Conservation (phyloP, 106 monocot species). For the Posidonia australis region DNA sequence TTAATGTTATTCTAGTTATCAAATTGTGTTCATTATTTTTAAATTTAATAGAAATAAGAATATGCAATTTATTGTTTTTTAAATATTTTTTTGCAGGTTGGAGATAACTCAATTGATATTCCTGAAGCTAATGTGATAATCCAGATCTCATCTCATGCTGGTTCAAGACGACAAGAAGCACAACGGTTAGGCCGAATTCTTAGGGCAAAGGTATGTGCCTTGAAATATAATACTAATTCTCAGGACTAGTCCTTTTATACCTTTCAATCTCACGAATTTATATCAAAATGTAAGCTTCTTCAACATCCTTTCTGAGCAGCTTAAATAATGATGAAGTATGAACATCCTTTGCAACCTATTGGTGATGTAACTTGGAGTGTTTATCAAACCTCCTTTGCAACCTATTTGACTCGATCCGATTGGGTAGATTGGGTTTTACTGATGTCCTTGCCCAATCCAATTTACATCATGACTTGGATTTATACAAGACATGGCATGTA, state of each 20-base stretch:
- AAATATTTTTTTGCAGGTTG: slow-evolving; percentile 42
- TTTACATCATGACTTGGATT: too few species aligned
- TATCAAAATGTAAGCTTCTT: too few species aligned
- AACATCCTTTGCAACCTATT: too few species aligned
- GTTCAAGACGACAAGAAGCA: slow-evolving; percentile 97
- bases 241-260: not conserved
- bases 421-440: too few species aligned
- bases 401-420: too few species aligned
- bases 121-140: slow-evolving; percentile 99
- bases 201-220: slow-evolving; percentile 80
- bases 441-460: too few species aligned
- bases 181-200: slow-evolving; percentile 98
- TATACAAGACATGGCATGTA: too few species aligned
- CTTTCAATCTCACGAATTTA: too few species aligned
- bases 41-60: not conserved
- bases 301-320: too few species aligned
- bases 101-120: slow-evolving; percentile 99
- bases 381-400: too few species aligned
- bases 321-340: too few species aligned
- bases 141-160: slow-evolving; percentile 99
- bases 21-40: not conserved
- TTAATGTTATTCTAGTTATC: not conserved
- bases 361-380: too few species aligned
- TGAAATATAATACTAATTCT: not conserved
- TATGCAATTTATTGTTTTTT: slow-evolving; percentile 1